Base-by-base conservation (phyloP, 305 asterid genomes). In the Rubia balearica region DNA sequence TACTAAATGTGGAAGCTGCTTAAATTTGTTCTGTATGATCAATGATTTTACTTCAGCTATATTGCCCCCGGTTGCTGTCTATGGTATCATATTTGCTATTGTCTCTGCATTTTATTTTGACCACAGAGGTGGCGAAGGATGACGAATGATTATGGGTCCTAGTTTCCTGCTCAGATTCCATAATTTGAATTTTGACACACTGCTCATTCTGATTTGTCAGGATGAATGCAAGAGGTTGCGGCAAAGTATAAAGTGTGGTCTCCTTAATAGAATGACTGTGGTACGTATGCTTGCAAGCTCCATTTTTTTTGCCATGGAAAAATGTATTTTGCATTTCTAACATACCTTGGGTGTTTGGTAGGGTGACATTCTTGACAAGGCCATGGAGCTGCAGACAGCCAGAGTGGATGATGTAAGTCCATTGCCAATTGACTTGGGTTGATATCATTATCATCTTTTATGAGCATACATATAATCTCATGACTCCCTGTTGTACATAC, bases 171-270 rank as follows among this genome's bases (percentile, higher is more conserved):
- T 36, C 30, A 38, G 40, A 48, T 36, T 68, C 42, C 40, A 56
- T 40, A 4, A 24, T 10, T 21, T 69, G 42, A 68, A 75, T 76
- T 69, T 48, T 72, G 9, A 69, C 64, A 66, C 19, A 0, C 40
- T 68, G 41, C 41, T 73, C 61, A 19, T 65, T 69, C 53, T 71
- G 36, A 40, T 73, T 69, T 81, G 65, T 59, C 84, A 95, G 99
- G 99, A 95, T 79, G 99, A 95, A 86, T 95, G 99, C 92, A 92
- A 87, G 82, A 95, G 99, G 55, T 89, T 95, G 68, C 96, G 99
- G 63, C 98, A 92, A 82, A 91, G 99, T 82, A 92, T 95, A 80
- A 95, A 86, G 82, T 95, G 98, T 79, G 96, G 98, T 43, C 96
- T 95, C 64, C 86, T 95, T 68, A 84, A 85, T 65, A 90, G 94